Evolutionary conservation across 2,329 filamentous ascomycete species (phyloP).

Genomic region (Phialocephala sp.): DNA sequence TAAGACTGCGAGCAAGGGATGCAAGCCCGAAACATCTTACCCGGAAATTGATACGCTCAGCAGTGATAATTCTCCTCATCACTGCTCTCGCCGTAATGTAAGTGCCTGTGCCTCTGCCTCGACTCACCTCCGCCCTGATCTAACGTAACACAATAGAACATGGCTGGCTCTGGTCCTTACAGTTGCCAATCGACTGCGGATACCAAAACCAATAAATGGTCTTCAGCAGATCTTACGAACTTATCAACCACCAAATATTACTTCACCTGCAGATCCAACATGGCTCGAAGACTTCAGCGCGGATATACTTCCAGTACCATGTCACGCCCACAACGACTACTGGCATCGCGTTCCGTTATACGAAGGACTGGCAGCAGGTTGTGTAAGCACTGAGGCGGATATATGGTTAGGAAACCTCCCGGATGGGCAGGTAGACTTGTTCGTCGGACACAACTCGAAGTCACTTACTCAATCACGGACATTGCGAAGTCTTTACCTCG

Average conservation of each 20-base stretch:
- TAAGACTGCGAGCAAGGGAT: too few species aligned
- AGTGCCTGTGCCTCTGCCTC: too few species aligned
- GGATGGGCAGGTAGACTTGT: conserved; percentile 43
- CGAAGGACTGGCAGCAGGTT: conserved; percentile 60
- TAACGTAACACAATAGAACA: conserved; percentile 16
- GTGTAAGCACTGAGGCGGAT: conserved; percentile 62
- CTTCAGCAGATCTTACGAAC: conserved; percentile 20
- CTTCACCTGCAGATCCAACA: conserved; percentile 12
- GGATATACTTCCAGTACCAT: conserved; percentile 19
- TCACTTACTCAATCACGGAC: conserved; percentile 60
- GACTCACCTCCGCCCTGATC: not conserved
- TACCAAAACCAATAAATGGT: conserved; percentile 18
- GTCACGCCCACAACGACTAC: conserved; percentile 64
- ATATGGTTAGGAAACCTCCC: conserved; percentile 63
- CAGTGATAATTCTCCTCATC: too few species aligned
- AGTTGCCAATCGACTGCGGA: conserved; percentile 22
- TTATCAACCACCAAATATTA: conserved; percentile 23
- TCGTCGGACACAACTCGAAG: conserved; percentile 60
- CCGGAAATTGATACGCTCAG: too few species aligned
- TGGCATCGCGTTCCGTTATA: conserved; percentile 52
- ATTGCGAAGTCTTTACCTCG: conserved; percentile 61
- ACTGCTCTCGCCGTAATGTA: too few species aligned
- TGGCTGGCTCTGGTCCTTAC: conserved; percentile 24
- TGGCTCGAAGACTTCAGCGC: conserved; percentile 26
- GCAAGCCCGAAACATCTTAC: too few species aligned